phyloP scores from a whole-genome alignment of 768 basidiomycete species.

The Exidia glandulosa region DNA sequence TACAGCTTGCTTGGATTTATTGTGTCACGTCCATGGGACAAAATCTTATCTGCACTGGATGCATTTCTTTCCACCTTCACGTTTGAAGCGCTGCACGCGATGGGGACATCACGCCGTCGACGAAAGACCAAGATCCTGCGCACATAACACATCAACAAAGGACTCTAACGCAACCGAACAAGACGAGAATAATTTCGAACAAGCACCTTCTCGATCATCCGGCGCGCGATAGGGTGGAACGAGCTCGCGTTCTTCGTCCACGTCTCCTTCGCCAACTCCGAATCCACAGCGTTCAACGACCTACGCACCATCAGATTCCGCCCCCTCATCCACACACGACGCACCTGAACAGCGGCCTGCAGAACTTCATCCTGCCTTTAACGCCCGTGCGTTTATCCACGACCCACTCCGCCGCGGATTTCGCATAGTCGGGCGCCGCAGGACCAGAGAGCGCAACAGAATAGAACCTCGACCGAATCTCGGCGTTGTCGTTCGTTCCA shows the following conservation, averaged over 20 bases:
- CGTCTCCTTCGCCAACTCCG: slow-evolving; percentile 35
- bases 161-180: too few species aligned
- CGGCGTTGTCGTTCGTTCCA: slow-evolving; percentile 55
- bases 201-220: slow-evolving; percentile 61
- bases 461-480: slow-evolving; percentile 73
- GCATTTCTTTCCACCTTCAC: too few species aligned
- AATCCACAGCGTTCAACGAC: slow-evolving; percentile 41
- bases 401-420: slow-evolving; percentile 54
- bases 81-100: too few species aligned
- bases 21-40: too few species aligned
- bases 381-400: slow-evolving; percentile 37
- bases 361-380: slow-evolving; percentile 81
- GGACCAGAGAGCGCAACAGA: slow-evolving; percentile 50
- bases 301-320: too few species aligned
- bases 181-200: not conserved
- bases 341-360: slow-evolving; percentile 55
- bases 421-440: slow-evolving; percentile 35
- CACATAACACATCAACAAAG: not conserved
- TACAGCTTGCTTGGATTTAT: too few species aligned
- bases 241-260: slow-evolving; percentile 36
- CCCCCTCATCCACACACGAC: too few species aligned
- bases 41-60: too few species aligned
- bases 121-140: not conserved
- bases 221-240: slow-evolving; percentile 72
- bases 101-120: too few species aligned